A percentile compares a stretch with the other conserved stretches of the same genome.
These are phyloP conservation scores for Metschnikowia aberdeeniae DNA, from an alignment of 805 yeast species.

Conservation along the genomic window DNA sequence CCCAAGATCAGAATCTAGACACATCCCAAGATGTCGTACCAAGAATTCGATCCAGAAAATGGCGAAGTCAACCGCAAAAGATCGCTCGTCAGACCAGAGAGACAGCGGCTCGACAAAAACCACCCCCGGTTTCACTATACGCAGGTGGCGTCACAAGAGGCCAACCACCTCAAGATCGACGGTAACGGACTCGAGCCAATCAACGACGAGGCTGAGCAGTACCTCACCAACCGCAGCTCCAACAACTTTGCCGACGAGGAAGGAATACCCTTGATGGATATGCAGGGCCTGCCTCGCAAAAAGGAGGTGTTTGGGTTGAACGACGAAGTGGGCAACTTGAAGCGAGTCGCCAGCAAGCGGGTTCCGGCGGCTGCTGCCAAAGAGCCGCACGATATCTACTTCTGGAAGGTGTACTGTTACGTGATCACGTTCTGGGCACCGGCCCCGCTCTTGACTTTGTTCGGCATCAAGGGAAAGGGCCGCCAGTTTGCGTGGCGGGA, in stretches of 20 bases:
- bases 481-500: conserved; percentile 98
- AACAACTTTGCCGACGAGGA: conserved; percentile 23
- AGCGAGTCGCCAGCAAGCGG: conserved; percentile 23
- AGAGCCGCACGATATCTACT: conserved; percentile 24
- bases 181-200: conserved; percentile 66
- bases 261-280: conserved; percentile 43
- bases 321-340: conserved; percentile 45
- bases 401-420: conserved; percentile 84
- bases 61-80: conserved; percentile 49
- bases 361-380: conserved; percentile 10
- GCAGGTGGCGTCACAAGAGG: conserved; percentile 65
- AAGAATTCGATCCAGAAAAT: conserved; percentile 40
- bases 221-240: background rate
- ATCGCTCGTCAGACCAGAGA: conserved; percentile 81
- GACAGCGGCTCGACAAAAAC: conserved; percentile 59
- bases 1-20: background rate
- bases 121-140: conserved; percentile 78
- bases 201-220: conserved; percentile 22
- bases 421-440: conserved; percentile 91
- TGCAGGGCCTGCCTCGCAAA: conserved; percentile 20
- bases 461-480: conserved; percentile 74
- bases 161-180: conserved; percentile 57
- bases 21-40: conserved; percentile 18
- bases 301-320: conserved; percentile 56
- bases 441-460: conserved; percentile 58